phyloP scores from a whole-genome alignment of 108 stramenopile genomes.

The Nitzschia sp. region DNA sequence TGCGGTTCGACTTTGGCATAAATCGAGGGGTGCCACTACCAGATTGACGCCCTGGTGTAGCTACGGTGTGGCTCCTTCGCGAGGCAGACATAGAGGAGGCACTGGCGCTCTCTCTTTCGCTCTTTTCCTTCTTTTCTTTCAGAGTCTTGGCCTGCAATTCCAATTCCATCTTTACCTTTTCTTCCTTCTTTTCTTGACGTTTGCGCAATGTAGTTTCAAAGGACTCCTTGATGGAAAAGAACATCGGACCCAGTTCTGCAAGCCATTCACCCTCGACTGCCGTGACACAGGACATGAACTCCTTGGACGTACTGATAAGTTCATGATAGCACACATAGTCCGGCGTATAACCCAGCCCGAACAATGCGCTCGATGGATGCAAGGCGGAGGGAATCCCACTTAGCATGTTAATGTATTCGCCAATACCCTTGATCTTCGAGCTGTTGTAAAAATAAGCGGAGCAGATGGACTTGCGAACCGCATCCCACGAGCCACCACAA shows the following conservation, averaged over 20 bases:
- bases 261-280: slow-evolving; percentile 99
- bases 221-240: slow-evolving; percentile 92
- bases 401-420: slow-evolving; percentile 99
- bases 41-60: slow-evolving; percentile 63
- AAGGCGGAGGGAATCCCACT: slow-evolving; percentile 90
- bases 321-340: slow-evolving; percentile 99
- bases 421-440: slow-evolving; percentile 96
- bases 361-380: slow-evolving; percentile 91
- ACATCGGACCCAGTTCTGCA: slow-evolving; percentile 98
- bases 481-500: slow-evolving; percentile 94
- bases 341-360: slow-evolving; percentile 97
- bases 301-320: slow-evolving; percentile 96
- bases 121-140: slow-evolving; percentile 31
- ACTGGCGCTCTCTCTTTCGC: not conserved
- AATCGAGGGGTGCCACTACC: slow-evolving; percentile 61
- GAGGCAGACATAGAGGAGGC: slow-evolving; percentile 17
- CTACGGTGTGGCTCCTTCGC: slow-evolving; percentile 42
- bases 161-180: slow-evolving; percentile 63
- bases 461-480: slow-evolving; percentile 96
- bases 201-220: slow-evolving; percentile 75
- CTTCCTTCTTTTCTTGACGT: slow-evolving; percentile 64
- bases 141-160: slow-evolving; percentile 61
- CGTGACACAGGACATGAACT: slow-evolving; percentile 98
- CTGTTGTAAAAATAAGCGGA: slow-evolving; percentile 99
- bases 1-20: slow-evolving; percentile 65